A percentile compares a stretch with the other conserved stretches of the same genome.
These are phyloP conservation scores for Podospora pseudoanserina DNA, from an alignment of 495 filamentous ascomycete species.

Conservation along the genomic window DNA sequence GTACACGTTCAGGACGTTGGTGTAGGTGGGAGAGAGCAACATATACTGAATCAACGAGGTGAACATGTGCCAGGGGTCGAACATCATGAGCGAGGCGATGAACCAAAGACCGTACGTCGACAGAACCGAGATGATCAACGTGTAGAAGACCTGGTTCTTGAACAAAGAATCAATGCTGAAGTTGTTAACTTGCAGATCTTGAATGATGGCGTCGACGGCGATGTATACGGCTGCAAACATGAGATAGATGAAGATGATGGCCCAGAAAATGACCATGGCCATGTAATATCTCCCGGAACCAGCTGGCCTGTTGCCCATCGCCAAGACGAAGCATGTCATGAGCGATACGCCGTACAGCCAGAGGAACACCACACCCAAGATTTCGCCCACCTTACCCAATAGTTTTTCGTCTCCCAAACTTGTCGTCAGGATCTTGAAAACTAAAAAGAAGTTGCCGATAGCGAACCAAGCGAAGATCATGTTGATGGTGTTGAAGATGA, in stretches of 20 bases:
- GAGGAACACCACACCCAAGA: slow-evolving; percentile 87
- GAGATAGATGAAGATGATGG: slow-evolving; percentile 89
- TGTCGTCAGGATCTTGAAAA: slow-evolving; percentile 93
- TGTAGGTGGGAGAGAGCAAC: slow-evolving; percentile 93
- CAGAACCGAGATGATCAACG: slow-evolving; percentile 82
- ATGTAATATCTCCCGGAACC: slow-evolving; percentile 92
- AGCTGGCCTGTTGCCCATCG: slow-evolving; percentile 93
- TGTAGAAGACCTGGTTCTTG: slow-evolving; percentile 85
- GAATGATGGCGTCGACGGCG: slow-evolving; percentile 78
- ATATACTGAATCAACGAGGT: slow-evolving; percentile 96
- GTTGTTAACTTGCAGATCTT: slow-evolving; percentile 54
- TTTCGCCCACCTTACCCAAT: slow-evolving; percentile 67
- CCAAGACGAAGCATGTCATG: slow-evolving; percentile 91
- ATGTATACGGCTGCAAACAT: slow-evolving; percentile 95
- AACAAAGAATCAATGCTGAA: slow-evolving; percentile 71
- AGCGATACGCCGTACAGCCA: slow-evolving; percentile 93
- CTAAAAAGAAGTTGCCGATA: slow-evolving; percentile 98
- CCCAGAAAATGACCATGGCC: slow-evolving; percentile 97
- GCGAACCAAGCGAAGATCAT: slow-evolving; percentile 99
- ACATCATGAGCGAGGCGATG: slow-evolving; percentile 85
- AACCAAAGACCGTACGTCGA: slow-evolving; percentile 96
- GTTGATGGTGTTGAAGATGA: slow-evolving; percentile 87
- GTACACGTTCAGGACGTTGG: slow-evolving; percentile 99
- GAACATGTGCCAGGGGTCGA: slow-evolving; percentile 99
- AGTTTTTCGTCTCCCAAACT: slow-evolving; percentile 67